Conservation (phyloP, 306 rosid species). For the Medicago ruthenica region DNA sequence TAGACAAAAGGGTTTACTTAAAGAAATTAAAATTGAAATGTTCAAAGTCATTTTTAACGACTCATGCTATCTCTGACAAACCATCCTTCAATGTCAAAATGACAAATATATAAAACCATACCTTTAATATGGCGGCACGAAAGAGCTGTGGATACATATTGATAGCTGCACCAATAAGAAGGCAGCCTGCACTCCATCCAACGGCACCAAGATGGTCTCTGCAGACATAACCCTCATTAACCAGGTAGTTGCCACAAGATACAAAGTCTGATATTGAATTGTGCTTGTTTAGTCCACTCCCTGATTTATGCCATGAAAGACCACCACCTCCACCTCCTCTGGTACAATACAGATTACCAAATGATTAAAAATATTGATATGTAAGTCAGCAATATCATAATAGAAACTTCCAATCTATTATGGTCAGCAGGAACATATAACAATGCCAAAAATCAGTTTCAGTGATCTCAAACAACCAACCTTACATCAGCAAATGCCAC, state of each 20-base stretch:
- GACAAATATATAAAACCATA: constrained; percentile 37
- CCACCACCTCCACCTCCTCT: constrained; percentile 87
- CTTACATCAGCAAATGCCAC: constrained; percentile 95
- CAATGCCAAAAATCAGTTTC: constrained; percentile 25
- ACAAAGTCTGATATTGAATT: constrained; percentile 80
- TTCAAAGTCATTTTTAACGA: constrained; percentile 11
- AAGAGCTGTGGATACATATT: constrained; percentile 82
- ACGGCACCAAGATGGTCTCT: constrained; percentile 71
- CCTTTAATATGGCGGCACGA: constrained; percentile 83
- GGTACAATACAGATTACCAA: constrained; percentile 41
- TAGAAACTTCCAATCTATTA: constrained; percentile 31
- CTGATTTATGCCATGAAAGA: constrained; percentile 81
- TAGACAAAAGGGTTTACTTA: background rate
- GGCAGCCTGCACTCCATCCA: constrained; percentile 89
- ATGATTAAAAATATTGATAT: constrained; percentile 19
- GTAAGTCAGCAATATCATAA: constrained; percentile 27
- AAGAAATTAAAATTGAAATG: constrained; percentile 36
- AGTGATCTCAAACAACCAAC: constrained; percentile 51
- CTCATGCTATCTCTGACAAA: constrained; percentile 3
- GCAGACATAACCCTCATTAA: constrained; percentile 67
- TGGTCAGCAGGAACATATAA: background rate
- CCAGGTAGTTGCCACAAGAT: constrained; percentile 77
- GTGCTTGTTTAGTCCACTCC: constrained; percentile 67
- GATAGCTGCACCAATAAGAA: constrained; percentile 79
- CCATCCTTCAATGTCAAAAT: constrained; percentile 17